These are phyloP conservation scores for Russula sp. DNA, from an alignment of 768 basidiomycete genomes.

Conservation along the genomic window DNA sequence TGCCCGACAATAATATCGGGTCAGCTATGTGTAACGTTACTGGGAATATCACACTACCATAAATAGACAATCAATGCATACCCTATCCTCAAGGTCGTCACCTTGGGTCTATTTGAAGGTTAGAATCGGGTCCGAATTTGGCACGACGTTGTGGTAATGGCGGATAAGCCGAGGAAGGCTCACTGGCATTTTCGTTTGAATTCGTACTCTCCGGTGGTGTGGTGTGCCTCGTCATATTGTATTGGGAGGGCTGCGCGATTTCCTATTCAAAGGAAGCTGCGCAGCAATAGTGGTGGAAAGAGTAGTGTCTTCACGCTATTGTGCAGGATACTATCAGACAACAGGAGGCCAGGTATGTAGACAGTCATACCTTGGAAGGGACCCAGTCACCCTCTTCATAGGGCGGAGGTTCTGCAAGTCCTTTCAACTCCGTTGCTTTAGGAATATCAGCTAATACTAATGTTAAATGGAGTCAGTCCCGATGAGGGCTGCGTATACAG, in stretches of 20 bases:
- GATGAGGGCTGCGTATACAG: slow-evolving; percentile 80
- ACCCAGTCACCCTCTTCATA: slow-evolving; percentile 62
- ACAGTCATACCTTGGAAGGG: slow-evolving; percentile 16
- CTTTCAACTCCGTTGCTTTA: too few species aligned
- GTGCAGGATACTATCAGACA: background rate
- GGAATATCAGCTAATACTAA: slow-evolving; percentile 43
- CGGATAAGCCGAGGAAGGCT: slow-evolving; percentile 31
- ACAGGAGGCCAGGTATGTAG: background rate
- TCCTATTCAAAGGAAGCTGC: slow-evolving; percentile 39
- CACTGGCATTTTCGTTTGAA: slow-evolving; percentile 25
- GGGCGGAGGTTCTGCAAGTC: slow-evolving; percentile 53
- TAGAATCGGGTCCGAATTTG: slow-evolving; percentile 47
- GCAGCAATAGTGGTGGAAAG: too few species aligned
- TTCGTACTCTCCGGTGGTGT: slow-evolving; percentile 41
- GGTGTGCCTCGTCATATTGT: slow-evolving; percentile 39
- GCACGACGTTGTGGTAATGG: slow-evolving; percentile 32
- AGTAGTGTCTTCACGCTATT: slow-evolving; percentile 9
- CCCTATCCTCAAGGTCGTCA: slow-evolving; percentile 27
- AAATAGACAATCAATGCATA: slow-evolving; percentile 1
- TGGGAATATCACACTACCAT: background rate
- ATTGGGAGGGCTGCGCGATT: slow-evolving; percentile 37
- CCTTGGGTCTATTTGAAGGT: slow-evolving; percentile 4
- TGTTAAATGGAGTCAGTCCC: slow-evolving; percentile 68
- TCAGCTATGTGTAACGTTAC: slow-evolving; percentile 83
- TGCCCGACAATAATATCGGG: slow-evolving; percentile 95